Conservation (phyloP, 768 basidiomycete genomes). For the Boletellus ananas region DNA sequence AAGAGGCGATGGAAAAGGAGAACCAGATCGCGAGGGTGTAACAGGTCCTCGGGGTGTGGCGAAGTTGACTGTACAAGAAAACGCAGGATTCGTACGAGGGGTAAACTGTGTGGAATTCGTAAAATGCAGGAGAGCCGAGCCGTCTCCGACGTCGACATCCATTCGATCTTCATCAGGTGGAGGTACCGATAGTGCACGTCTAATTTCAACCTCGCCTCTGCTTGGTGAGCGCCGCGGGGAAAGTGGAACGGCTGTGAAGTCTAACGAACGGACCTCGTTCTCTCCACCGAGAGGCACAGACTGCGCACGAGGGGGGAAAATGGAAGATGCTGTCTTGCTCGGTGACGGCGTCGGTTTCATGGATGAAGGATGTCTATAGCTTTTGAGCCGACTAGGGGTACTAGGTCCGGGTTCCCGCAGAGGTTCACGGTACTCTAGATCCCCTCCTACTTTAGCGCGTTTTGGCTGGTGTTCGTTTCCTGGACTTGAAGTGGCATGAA, state of each 20-base stretch:
- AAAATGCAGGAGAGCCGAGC: slow-evolving; percentile 20
- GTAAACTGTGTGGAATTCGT: slow-evolving; percentile 13
- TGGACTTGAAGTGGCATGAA: slow-evolving; percentile 9
- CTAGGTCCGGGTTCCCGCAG: slow-evolving; percentile 17
- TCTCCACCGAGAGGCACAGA: slow-evolving; percentile 28
- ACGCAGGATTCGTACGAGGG: slow-evolving; percentile 10
- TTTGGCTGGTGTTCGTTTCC: slow-evolving; percentile 19
- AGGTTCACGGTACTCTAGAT: slow-evolving; percentile 17
- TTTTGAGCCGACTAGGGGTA: slow-evolving; percentile 1
- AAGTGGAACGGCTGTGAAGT: slow-evolving; percentile 20
- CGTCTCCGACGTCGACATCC: slow-evolving; percentile 22
- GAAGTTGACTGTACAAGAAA: slow-evolving; percentile 26
- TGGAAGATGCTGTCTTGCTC: slow-evolving; percentile 3
- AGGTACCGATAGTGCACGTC: slow-evolving; percentile 24
- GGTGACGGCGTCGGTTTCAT: slow-evolving; percentile 19
- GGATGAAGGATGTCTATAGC: slow-evolving; percentile 21
- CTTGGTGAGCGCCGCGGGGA: slow-evolving; percentile 28
- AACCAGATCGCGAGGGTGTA: background rate
- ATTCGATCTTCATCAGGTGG: slow-evolving; percentile 19
- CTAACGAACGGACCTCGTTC: slow-evolving; percentile 12
- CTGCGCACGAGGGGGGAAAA: slow-evolving; percentile 22
- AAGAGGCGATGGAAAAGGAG: slow-evolving; percentile 21
- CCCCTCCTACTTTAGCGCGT: slow-evolving; percentile 25
- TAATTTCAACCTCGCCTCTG: slow-evolving; percentile 19
- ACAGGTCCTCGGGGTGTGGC: slow-evolving; percentile 22